Evolutionary conservation across 192 early-diverging fungal genomes (phyloP).

Genomic region (Mortierella claussenii): DNA sequence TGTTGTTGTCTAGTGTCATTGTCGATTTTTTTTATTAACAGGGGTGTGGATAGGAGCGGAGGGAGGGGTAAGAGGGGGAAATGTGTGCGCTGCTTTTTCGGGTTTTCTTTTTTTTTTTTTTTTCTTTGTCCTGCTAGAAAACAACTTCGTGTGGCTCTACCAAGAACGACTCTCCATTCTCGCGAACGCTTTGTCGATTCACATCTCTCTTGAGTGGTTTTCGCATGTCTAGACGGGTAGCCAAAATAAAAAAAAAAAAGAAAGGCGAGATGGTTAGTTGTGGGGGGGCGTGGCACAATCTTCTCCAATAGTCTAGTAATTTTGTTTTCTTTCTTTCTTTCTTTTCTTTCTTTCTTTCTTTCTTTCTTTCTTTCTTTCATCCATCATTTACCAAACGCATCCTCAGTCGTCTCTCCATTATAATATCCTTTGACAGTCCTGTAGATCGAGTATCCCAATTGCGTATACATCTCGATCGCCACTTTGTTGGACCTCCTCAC

Average conservation of each 20-base stretch:
- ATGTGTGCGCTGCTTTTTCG: too few relatives aligned
- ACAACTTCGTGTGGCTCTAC: constrained; percentile 57
- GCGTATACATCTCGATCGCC: constrained; percentile 93
- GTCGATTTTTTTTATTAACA: too few relatives aligned
- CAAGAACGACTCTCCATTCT: constrained; percentile 62
- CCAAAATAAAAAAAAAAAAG: constrained; percentile 1
- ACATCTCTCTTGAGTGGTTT: constrained; percentile 90
- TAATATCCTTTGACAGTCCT: constrained; percentile 92
- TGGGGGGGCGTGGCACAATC: too few relatives aligned
- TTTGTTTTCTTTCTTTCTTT: too few relatives aligned
- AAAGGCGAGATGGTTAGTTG: background rate
- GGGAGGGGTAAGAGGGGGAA: too few relatives aligned
- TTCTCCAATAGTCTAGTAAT: too few relatives aligned
- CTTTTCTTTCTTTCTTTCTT: too few relatives aligned
- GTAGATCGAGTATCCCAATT: constrained; percentile 93
- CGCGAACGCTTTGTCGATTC: constrained; percentile 66
- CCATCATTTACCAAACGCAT: constrained; percentile 87
- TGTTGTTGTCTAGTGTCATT: too few relatives aligned
- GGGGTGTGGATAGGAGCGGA: too few relatives aligned
- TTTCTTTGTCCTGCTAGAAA: too few relatives aligned
- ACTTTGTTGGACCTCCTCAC: constrained; percentile 92
- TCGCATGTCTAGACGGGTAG: constrained; percentile 83
- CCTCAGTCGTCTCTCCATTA: constrained; percentile 76
- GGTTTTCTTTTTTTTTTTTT: background rate
- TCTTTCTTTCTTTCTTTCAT: too few relatives aligned